These are phyloP conservation scores for Primulina huaijiensis DNA, from an alignment of 257 asterid genomes.

Conservation along the genomic window DNA sequence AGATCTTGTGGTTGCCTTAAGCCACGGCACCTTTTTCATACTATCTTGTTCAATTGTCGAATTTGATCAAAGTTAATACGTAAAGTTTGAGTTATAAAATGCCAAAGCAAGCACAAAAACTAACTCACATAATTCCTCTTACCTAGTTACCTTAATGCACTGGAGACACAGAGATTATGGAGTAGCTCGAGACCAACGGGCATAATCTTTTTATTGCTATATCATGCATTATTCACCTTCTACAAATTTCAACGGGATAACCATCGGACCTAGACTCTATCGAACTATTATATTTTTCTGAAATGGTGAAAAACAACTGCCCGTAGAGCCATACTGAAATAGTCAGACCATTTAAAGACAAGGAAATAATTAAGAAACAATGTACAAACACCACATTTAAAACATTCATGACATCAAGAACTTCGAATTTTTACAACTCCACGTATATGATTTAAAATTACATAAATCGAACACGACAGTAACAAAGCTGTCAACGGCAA, in stretches of 20 bases:
- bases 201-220: neutral
- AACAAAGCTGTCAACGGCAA: neutral
- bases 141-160: neutral
- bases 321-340: neutral
- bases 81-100: too few species aligned
- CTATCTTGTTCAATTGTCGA: neutral
- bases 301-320: neutral
- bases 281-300: too few species aligned
- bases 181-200: neutral
- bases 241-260: neutral
- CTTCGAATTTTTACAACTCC: neutral
- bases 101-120: neutral
- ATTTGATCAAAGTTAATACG: neutral
- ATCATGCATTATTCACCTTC: neutral
- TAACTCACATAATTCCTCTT: neutral
- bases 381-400: neutral
- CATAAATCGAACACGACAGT: neutral
- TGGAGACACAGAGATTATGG: neutral
- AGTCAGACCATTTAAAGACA: neutral
- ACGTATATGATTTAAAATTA: neutral
- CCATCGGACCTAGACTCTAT: too few species aligned
- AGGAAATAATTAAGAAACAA: neutral
- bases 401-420: constrained; percentile 1
- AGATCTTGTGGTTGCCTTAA: neutral
- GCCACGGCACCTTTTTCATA: neutral